Percentiles rank a stretch among this genome's conserved stretches.
phyloP scores from a whole-genome alignment of 2,329 filamentous ascomycete species.

The Aspergillus puulaauensis region DNA sequence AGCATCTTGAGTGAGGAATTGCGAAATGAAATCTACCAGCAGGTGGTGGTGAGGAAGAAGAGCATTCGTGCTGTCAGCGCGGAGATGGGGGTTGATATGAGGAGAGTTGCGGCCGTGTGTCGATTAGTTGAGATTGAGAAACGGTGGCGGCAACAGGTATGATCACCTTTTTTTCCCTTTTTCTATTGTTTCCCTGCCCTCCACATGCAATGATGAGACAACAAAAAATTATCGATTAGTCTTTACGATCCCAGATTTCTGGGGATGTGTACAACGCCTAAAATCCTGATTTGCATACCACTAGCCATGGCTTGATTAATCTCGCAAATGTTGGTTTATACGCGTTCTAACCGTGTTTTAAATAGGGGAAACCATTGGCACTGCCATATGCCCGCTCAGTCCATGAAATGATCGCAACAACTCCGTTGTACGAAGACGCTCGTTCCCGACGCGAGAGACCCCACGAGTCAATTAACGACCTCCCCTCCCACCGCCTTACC shows the following conservation, averaged over 20 bases:
- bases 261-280: constrained; percentile 63
- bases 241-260: constrained; percentile 77
- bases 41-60: constrained; percentile 64
- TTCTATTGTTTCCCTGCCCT: not conserved
- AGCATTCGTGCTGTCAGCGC: constrained; percentile 75
- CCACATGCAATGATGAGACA: constrained; percentile 64
- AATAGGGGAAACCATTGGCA: constrained; percentile 69
- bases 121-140: constrained; percentile 84
- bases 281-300: constrained; percentile 23
- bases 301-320: not conserved
- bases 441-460: constrained; percentile 37
- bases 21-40: constrained; percentile 70
- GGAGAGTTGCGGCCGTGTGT: constrained; percentile 81
- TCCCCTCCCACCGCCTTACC: constrained; percentile 58
- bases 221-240: constrained; percentile 91
- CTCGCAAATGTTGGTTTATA: not conserved
- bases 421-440: constrained; percentile 42
- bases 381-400: constrained; percentile 74
- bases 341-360: not conserved
- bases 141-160: constrained; percentile 72
- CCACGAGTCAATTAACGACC: constrained; percentile 65
- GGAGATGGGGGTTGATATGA: constrained; percentile 74
- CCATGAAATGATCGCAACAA: constrained; percentile 75
- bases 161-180: constrained; percentile 32
- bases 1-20: constrained; percentile 71